Conservation (phyloP, 352 stramenopile genomes). For the Phytophthora pisi region DNA sequence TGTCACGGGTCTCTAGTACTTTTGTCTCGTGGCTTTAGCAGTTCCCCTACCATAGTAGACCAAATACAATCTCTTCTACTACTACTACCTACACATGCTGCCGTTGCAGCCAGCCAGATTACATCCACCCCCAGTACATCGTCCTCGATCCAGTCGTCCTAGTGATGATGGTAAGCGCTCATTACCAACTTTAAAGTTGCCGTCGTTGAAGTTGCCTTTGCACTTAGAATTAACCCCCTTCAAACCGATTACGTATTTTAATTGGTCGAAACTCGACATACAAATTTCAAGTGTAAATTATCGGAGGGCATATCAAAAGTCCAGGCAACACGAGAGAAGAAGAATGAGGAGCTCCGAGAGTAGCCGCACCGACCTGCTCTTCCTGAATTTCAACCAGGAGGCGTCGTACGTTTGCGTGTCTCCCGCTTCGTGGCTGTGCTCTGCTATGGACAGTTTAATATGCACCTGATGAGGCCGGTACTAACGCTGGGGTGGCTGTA, state of each 20-base stretch:
- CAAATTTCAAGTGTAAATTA: constrained; percentile 5
- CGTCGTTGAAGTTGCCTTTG: not conserved
- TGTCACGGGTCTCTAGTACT: no score
- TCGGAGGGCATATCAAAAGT: not conserved
- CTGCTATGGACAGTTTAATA: not conserved
- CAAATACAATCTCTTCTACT: no score
- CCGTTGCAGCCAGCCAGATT: no score
- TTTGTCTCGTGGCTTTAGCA: no score
- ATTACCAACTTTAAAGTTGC: not conserved
- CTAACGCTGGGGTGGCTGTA: not conserved
- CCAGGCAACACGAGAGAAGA: constrained; percentile 6
- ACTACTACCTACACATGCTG: no score
- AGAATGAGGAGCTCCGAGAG: constrained; percentile 53
- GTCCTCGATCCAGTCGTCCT: no score
- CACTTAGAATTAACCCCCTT: not conserved
- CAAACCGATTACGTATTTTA: not conserved
- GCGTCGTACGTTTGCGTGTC: constrained; percentile 62
- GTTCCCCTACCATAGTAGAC: no score
- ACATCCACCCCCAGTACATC: no score
- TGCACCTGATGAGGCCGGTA: not conserved
- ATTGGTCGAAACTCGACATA: constrained; percentile 17
- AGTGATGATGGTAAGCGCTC: no score
- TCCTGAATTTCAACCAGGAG: constrained; percentile 93
- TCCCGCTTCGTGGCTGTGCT: not conserved
- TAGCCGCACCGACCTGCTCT: constrained; percentile 75